A percentile compares a stretch with the other conserved stretches of the same genome.
Evolutionary conservation across 495 filamentous ascomycete species (phyloP).

Genomic region (Glonium stellatum): DNA sequence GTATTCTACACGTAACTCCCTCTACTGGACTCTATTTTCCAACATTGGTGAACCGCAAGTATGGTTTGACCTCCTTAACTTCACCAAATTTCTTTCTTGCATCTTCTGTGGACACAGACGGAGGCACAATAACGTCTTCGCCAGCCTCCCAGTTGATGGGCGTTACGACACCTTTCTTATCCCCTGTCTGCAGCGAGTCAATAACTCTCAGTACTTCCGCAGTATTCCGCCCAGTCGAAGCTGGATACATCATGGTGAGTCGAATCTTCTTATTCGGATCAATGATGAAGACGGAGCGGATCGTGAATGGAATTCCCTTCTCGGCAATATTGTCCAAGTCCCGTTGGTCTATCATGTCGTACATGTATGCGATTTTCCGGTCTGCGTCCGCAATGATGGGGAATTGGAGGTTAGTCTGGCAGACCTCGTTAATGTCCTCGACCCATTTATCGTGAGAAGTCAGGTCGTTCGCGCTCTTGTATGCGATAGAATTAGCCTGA

Average conservation of each 20-base stretch:
- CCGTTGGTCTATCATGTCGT: constrained; percentile 95
- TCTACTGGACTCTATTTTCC: too few species aligned
- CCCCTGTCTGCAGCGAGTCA: constrained; percentile 93
- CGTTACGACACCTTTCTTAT: constrained; percentile 93
- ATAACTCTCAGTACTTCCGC: constrained; percentile 92
- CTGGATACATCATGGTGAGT: constrained; percentile 94
- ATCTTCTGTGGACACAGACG: constrained; percentile 74
- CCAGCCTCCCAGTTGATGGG: constrained; percentile 38
- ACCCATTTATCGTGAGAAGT: constrained; percentile 75
- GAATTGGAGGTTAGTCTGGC: constrained; percentile 72
- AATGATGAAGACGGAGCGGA: constrained; percentile 98
- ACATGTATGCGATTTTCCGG: constrained; percentile 80
- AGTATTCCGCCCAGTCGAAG: constrained; percentile 93
- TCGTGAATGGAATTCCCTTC: constrained; percentile 97
- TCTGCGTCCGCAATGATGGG: constrained; percentile 98
- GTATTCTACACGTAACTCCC: too few species aligned
- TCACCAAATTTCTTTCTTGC: constrained; percentile 85
- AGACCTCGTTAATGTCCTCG: constrained; percentile 93
- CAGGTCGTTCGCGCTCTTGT: too few species aligned
- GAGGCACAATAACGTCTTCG: constrained; percentile 88
- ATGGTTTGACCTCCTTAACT: constrained; percentile 90
- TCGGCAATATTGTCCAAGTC: constrained; percentile 80
- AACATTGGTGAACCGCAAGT: constrained; percentile 49
- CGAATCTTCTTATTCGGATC: constrained; percentile 98
- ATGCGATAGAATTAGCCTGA: too few species aligned